Base-by-base conservation (phyloP, 2,329 filamentous ascomycete species). In the Clonostachys byssicola region DNA sequence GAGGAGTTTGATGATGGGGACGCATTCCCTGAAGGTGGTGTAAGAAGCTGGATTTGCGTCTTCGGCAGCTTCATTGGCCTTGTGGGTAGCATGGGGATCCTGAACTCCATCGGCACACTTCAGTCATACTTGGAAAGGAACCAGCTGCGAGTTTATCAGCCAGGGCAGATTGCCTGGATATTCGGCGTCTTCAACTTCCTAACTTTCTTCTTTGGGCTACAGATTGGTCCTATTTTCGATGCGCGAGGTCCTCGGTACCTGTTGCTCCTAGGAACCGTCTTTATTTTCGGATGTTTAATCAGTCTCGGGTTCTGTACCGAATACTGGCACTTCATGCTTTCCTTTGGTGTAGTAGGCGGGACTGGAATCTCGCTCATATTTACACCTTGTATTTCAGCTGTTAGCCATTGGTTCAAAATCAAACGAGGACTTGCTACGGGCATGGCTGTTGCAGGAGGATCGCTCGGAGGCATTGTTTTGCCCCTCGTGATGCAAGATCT, bases 151-250 rank as follows among this genome's bases (percentile, higher is more conserved):
- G 68, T 72, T 33, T 84, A 90, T 60, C 80, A 72, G 49, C 81
- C 86, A 49, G 83, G 85, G 36, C 81, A 79, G 6, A 82, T 92
- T 34, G 89, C 89, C 13, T 96, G 91, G 91, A 89, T 96, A 51
- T 94, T 95, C 58, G 86, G 86, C 48, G 70, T 95, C 45, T 95
- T 91, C 60, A 82, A 88, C 12, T 95, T 94, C 57, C 70, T 96
- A 16, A 80, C 85, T 47, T 95, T 96, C 66, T 88, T 92, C 60
- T 83, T 89, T 44, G 90, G 91, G 34, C 78, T 96, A 30, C 90
- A 94, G 55, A 84, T 95, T 45, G 92, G 92, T 0, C 91, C 92
- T 1, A 70, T 95, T 20, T 96, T 96, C 60, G 92, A 96, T 66
- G 84, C 85, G 57, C 85, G 90, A 56, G 92, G 92, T 0, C 90